Evolutionary conservation across 768 basidiomycete species (phyloP).

Genomic region (Suillus occidentalis): DNA sequence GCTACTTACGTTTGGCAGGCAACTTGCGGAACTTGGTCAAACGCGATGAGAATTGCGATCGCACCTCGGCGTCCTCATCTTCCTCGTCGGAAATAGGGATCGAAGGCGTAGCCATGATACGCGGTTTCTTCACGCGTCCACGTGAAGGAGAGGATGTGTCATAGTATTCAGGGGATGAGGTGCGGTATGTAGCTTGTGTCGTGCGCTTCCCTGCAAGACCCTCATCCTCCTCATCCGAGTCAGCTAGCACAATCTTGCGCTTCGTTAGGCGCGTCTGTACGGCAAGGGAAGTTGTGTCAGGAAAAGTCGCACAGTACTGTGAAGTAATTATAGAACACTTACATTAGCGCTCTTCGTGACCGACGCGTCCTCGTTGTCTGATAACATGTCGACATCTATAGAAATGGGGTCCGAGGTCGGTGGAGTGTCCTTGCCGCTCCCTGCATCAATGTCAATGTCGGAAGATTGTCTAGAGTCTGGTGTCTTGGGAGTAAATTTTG

Average conservation of each 20-base stretch:
- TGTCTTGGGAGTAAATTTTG: slow-evolving; percentile 39
- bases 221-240: slow-evolving; percentile 76
- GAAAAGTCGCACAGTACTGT: background rate
- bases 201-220: slow-evolving; percentile 1
- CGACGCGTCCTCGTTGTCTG: slow-evolving; percentile 46
- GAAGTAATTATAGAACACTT: slow-evolving; percentile 14
- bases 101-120: slow-evolving; percentile 47
- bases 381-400: slow-evolving; percentile 68
- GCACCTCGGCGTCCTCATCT: slow-evolving; percentile 42
- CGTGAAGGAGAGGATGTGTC: slow-evolving; percentile 28
- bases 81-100: slow-evolving; percentile 50
- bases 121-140: slow-evolving; percentile 57
- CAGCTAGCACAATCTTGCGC: slow-evolving; percentile 66
- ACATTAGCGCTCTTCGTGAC: slow-evolving; percentile 34
- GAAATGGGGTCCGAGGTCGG: slow-evolving; percentile 72
- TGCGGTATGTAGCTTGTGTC: slow-evolving; percentile 19
- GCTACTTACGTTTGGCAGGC: slow-evolving; percentile 49
- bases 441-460: slow-evolving; percentile 41
- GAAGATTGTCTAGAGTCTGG: slow-evolving; percentile 32
- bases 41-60: slow-evolving; percentile 53
- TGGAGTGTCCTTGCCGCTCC: slow-evolving; percentile 57
- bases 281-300: slow-evolving; percentile 3
- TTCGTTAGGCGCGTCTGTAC: slow-evolving; percentile 46
- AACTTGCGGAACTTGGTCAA: slow-evolving; percentile 69
- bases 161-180: slow-evolving; percentile 29